A percentile compares a stretch with the other conserved stretches of the same genome.
Evolutionary conservation across 1,284 basidiomycete species (phyloP).

Genomic region (Chondrostereum purpureum): DNA sequence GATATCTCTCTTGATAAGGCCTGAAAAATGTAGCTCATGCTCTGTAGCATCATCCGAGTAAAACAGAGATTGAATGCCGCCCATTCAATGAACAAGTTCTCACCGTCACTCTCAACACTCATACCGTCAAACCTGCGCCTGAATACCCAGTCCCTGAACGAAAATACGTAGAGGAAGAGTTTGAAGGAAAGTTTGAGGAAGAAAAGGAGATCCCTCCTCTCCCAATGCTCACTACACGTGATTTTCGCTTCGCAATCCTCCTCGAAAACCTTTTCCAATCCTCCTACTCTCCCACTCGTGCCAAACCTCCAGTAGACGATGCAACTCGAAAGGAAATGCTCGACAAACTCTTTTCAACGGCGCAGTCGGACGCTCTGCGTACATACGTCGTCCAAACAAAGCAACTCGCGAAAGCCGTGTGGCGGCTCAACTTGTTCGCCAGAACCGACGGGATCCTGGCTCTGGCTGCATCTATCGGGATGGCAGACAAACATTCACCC

Average conservation of each 20-base stretch:
- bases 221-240: slow-evolving; percentile 40
- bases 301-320: background rate
- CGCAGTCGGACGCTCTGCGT: background rate
- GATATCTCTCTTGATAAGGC: background rate
- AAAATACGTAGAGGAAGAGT: background rate
- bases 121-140: background rate
- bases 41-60: background rate
- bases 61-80: background rate
- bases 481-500: background rate
- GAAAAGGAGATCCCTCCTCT: background rate
- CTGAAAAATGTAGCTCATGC: background rate
- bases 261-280: slow-evolving; percentile 21
- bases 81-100: background rate
- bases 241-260: slow-evolving; percentile 42
- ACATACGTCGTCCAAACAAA: background rate
- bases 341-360: background rate
- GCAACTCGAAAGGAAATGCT: too few relatives aligned
- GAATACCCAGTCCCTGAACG: background rate
- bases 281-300: background rate
- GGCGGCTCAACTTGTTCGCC: background rate
- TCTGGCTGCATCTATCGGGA: background rate
- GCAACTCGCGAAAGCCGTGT: background rate
- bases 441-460: background rate
- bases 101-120: background rate
- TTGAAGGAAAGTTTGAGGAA: background rate